Evolutionary conservation across 495 filamentous ascomycete species (phyloP), one percentile per base, ranked within the genome.

Genomic region (Pyrenula massariospora): DNA sequence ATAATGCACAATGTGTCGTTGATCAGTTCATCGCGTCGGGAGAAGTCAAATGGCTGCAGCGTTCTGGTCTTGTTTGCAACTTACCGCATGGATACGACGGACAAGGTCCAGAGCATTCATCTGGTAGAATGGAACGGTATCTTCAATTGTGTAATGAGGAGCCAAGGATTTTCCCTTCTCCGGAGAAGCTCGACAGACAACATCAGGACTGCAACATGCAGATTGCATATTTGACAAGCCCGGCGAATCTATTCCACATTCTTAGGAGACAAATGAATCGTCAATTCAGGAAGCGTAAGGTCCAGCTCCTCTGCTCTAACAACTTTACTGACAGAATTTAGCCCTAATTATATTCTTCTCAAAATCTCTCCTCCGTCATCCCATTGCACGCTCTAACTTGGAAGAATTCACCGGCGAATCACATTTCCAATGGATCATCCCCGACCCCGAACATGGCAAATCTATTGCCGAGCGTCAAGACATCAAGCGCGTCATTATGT

Each of bases 171-270:
- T 97, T 89, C 83, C 93, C 93, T 51, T 73, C 81, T 2, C 72
- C 76, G 22, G 88, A 94, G 59, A 96, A 93, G 77, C 82, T 97
- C 52, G 85, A 96, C 25, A 90, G 93, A 63, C 93, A 98, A 71
- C 93, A 98, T 77, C 93, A 98, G 74, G 93, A 98, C 74, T 94
- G 88, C 79, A 98, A 98, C 74, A 95, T 98, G 90, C 93, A 98
- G 77, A 85, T 98, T 69, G 88, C 82, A 57, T 94, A 88, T 80
- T 88, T 92, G 85, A 98, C 91, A 22, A 84, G 80, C 21, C 93
- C 93, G 36, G 75, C 93, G 56, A 98, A 98, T 74, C 66, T 92
- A 66, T 98, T 98, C 85, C 93, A 98, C 76, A 84, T 95, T 62
- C 80, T 98, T 57, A 85, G 93, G 69, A 81, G 93, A 70, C 93